These are phyloP conservation scores for Obelidium mucronatum DNA, from an alignment of 192 early-diverging fungal genomes.

Conservation along the genomic window DNA sequence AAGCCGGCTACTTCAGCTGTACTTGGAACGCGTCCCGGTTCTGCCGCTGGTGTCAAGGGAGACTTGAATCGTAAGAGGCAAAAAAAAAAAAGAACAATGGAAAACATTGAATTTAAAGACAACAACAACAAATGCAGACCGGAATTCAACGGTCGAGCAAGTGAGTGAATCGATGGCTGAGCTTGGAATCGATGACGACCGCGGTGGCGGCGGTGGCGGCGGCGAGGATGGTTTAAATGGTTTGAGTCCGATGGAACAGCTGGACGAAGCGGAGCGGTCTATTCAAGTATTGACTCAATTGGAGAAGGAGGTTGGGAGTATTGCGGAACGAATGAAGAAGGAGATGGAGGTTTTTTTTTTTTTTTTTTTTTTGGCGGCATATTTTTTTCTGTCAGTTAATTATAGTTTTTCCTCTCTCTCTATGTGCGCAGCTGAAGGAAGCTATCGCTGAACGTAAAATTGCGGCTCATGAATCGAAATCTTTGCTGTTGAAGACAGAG, in stretches of 20 bases:
- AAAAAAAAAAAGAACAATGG: too few species aligned
- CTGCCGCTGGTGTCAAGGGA: too few species aligned
- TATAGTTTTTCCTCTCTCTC: too few species aligned
- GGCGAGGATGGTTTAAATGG: not conserved
- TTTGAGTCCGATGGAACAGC: conserved; percentile 12
- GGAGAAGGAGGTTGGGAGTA: conserved; percentile 36
- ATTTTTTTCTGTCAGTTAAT: not conserved
- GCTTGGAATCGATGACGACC: conserved; percentile 1
- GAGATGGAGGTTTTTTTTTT: conserved; percentile 28
- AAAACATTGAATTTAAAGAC: too few species aligned
- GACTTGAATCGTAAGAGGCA: too few species aligned
- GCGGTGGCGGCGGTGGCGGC: not conserved
- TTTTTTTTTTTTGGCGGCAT: not conserved
- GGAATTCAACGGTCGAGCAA: conserved; percentile 1
- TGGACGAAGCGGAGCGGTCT: conserved; percentile 36
- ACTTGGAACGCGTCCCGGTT: too few species aligned
- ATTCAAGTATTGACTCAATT: conserved; percentile 22
- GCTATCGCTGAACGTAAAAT: conserved; percentile 36
- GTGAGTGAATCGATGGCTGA: conserved; percentile 29
- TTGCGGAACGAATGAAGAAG: conserved; percentile 36
- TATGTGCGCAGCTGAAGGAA: conserved; percentile 26
- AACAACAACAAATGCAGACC: not conserved
- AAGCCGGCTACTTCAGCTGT: not conserved
- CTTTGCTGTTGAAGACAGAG: conserved; percentile 22
- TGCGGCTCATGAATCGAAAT: conserved; percentile 32